phyloP scores from a whole-genome alignment of 1,139 yeast species.

The Geotrichum carabidarum region DNA sequence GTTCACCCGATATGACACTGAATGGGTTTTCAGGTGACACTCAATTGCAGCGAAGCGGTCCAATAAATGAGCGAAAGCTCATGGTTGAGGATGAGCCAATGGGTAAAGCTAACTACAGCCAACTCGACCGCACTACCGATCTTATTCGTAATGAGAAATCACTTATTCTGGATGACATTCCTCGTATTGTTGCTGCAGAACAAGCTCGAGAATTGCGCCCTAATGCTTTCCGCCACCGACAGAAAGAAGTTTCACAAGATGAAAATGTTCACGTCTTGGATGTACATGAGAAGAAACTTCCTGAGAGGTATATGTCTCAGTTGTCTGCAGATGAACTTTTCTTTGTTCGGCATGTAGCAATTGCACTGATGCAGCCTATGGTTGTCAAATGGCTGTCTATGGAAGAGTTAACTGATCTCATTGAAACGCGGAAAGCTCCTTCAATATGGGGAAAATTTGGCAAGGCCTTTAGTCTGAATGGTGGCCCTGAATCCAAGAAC shows the following conservation, averaged over 20 bases:
- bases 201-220: slow-evolving; percentile 75
- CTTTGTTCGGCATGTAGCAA: slow-evolving; percentile 62
- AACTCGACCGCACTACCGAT: slow-evolving; percentile 54
- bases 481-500: slow-evolving; percentile 22
- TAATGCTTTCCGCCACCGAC: slow-evolving; percentile 22
- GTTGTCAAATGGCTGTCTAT: slow-evolving; percentile 41
- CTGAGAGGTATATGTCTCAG: slow-evolving; percentile 59
- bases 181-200: slow-evolving; percentile 94
- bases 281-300: slow-evolving; percentile 19
- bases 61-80: slow-evolving; percentile 19
- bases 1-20: neutral
- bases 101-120: slow-evolving; percentile 28
- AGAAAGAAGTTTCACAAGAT: slow-evolving; percentile 24
- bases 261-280: slow-evolving; percentile 23
- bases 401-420: slow-evolving; percentile 51
- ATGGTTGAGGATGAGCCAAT: slow-evolving; percentile 47
- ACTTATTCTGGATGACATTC: slow-evolving; percentile 89
- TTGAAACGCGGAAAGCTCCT: slow-evolving; percentile 52
- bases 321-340: slow-evolving; percentile 56
- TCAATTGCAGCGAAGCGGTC: neutral
- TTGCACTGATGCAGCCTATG: slow-evolving; percentile 49
- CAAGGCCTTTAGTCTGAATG: slow-evolving; percentile 39
- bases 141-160: slow-evolving; percentile 75
- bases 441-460: slow-evolving; percentile 69
- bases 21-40: neutral